Evolutionary conservation across 495 filamentous ascomycete species (phyloP), one percentile per base, ranked within the genome.

Genomic region (Hypoxylon lienhwacheense): DNA sequence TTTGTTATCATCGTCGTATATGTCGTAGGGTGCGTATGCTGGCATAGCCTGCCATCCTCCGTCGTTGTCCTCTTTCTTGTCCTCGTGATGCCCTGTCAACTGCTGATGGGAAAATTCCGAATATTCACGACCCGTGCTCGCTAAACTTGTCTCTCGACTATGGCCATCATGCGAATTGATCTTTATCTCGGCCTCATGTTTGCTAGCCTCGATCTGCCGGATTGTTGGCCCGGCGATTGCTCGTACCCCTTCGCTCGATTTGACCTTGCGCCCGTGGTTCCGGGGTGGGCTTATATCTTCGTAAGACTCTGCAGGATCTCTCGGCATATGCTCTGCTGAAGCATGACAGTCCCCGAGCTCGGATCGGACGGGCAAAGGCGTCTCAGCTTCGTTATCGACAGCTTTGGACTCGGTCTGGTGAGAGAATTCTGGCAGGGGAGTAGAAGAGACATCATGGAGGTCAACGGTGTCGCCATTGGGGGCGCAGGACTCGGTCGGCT

Each of bases 81-180:
- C 52, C 16, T 77, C 60, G 7, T 75, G 73, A n/a, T 77, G 70
- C 28, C 79, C 71, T 7, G 85, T 79, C 8, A 95, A 75, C 55
- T 86, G 83, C 72, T 96, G 91, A 65, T 98, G 93, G 2, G 92
- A 97, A 82, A 86, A 96, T 72, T 91, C 89, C 3, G 92, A 97
- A 8, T 85, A 70, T 25, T 70, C 75, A 20, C 55, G 52, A 20
- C 56, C 58, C 37, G 51, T 53, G 50, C 48, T 66, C 10, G 63
- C 56, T 39, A 44, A 36, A 61, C 64, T 69, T 11, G 19, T 48
- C n/a, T 73, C 55, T 41, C 69, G 66, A 32, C 26, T 66, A 16
- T 70, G 65, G 10, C 45, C 67, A n/a, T 37, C 12, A 20, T 20
- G 43, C 5, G 47, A 32, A 2, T 33, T 36, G 36, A 33, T 52